Percentiles rank a stretch among this genome's conserved stretches.
These are phyloP conservation scores for Ogataea pignaliae DNA, from an alignment of 805 yeast genomes.

Conservation along the genomic window DNA sequence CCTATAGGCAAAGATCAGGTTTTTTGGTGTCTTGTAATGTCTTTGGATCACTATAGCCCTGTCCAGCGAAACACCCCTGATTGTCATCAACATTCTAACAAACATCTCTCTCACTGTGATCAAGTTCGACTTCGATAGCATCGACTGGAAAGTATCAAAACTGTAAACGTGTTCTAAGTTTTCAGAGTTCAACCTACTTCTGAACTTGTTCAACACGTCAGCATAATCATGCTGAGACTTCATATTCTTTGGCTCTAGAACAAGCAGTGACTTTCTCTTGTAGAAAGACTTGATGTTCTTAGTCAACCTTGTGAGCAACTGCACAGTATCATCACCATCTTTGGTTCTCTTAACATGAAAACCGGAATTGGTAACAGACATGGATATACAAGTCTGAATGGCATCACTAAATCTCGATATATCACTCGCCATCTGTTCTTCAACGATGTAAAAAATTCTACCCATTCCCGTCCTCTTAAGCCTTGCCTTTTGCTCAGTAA, in stretches of 20 bases:
- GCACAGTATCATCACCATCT: slow-evolving; percentile 70
- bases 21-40: slow-evolving; percentile 63
- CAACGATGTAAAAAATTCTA: slow-evolving; percentile 73
- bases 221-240: slow-evolving; percentile 49
- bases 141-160: slow-evolving; percentile 55
- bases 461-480: slow-evolving; percentile 63
- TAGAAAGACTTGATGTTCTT: slow-evolving; percentile 38
- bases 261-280: slow-evolving; percentile 37
- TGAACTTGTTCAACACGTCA: slow-evolving; percentile 36
- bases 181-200: slow-evolving; percentile 18
- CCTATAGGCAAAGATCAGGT: slow-evolving; percentile 47
- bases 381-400: slow-evolving; percentile 70
- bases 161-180: slow-evolving; percentile 39
- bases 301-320: slow-evolving; percentile 50
- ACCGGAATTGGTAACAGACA: slow-evolving; percentile 58
- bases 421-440: slow-evolving; percentile 56
- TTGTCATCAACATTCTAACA: slow-evolving; percentile 69
- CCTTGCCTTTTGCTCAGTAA: slow-evolving; percentile 80
- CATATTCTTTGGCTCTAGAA: slow-evolving; percentile 47
- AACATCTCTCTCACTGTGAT: slow-evolving; percentile 74
- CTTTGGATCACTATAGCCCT: slow-evolving; percentile 77
- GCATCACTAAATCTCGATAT: slow-evolving; percentile 52
- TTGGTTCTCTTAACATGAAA: slow-evolving; percentile 67
- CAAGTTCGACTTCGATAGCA: slow-evolving; percentile 65
- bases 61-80: slow-evolving; percentile 78